phyloP scores from a whole-genome alignment of 495 filamentous ascomycete genomes.

The Coniosporium apollinis region DNA sequence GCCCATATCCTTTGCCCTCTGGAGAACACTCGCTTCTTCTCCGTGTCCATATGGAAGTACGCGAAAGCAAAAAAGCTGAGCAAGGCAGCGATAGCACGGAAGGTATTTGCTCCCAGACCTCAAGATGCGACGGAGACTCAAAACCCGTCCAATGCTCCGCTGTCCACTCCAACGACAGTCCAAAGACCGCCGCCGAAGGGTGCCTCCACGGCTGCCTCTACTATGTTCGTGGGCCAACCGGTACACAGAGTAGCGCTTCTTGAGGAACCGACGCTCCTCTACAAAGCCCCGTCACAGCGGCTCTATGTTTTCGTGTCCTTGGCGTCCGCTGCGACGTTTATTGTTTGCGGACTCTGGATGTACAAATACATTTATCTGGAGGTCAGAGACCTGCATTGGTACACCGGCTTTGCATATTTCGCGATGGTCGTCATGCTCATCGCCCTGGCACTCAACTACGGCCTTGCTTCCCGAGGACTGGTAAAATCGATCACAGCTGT shows the following conservation, averaged over 20 bases:
- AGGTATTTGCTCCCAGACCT: no score
- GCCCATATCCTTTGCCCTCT: neutral
- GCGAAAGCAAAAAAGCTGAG: neutral
- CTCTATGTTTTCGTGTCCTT: neutral
- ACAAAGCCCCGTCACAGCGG: slow-evolving; percentile 2
- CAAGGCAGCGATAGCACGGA: no score
- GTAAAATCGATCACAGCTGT: slow-evolving; percentile 3
- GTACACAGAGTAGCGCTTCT: slow-evolving; percentile 2
- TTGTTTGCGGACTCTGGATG: slow-evolving; percentile 3
- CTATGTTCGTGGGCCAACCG: neutral
- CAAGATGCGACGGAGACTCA: neutral
- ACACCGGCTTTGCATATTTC: neutral
- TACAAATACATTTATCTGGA: slow-evolving; percentile 1
- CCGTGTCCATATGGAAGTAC: neutral
- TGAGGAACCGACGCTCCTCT: slow-evolving; percentile 5
- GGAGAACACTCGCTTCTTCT: neutral
- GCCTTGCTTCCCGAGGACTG: neutral
- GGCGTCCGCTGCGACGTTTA: slow-evolving; percentile 1
- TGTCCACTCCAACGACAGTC: neutral
- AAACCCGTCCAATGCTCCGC: neutral
- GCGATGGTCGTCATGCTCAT: neutral
- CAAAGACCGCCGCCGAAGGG: neutral
- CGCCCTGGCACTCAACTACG: neutral
- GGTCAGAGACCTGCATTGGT: neutral
- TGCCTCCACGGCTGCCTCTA: neutral